Evolutionary conservation across 2,329 filamentous ascomycete genomes (phyloP), one percentile per base, ranked within the genome.

Genomic region (Penicillium digitatum): DNA sequence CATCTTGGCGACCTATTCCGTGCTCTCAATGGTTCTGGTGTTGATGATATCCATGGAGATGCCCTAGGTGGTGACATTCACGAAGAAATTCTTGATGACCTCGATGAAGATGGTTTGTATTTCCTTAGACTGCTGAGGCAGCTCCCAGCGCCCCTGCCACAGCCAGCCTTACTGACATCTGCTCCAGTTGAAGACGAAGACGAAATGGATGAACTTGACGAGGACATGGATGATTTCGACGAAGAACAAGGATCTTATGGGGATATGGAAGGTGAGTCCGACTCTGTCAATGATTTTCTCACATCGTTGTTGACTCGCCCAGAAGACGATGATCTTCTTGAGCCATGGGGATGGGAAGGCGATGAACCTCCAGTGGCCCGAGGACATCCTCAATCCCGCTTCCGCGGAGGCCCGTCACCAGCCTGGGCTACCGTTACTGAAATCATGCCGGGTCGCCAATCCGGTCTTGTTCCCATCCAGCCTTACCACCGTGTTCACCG

Each of bases 371-470:
- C 70, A 57, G 51, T 66, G 45, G 61, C 72, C 53, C 68, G 73
- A 40, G 71, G 72, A 50, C 75, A 76, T 61, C 77, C 80, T 59
- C 74, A 74, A 48, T 78, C 80, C 50, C 82, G 85, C 39, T 80
- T 85, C 62, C 81, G 81, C 55, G 79, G 80, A 45, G 70, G 80
- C 65, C 82, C 82, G 26, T 56, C 60, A 34, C 82, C 81, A 59
- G 82, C 85, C 14, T 86, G 88, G 68, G 86, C 85, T 60, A 78
- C 86, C 62, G 83, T 87, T 64, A 79, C 82, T 57, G 79, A 78
- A 49, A 78, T 81, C 34, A 78, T 81, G 60, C 80, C 82, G 38
- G 82, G 84, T 62, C 79, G 81, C 55, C 65, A 69, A 29, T 55
- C 61, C 53, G 72, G 69, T 35, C 70, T 71, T 31, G 65, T 74